Evolutionary conservation across 75 land plant species (phyloP).

Genomic region (Sequoiadendron giganteum): DNA sequence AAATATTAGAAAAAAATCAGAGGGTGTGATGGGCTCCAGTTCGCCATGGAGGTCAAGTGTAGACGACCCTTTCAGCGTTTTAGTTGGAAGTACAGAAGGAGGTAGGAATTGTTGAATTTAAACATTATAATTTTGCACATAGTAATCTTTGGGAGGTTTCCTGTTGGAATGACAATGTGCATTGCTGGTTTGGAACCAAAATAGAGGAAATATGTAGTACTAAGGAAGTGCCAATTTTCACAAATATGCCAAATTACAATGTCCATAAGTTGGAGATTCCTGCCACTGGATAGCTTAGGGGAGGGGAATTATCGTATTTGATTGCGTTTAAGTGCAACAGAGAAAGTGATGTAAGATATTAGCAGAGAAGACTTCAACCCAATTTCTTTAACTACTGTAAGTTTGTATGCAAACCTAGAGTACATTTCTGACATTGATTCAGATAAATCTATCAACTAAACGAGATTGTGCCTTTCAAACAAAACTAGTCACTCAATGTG

Average conservation of each 20-base stretch:
- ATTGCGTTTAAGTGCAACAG: not conserved
- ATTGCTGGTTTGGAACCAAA: too few species aligned
- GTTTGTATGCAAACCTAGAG: too few species aligned
- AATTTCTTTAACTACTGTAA: too few species aligned
- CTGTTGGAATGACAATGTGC: not conserved
- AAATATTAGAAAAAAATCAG: not conserved
- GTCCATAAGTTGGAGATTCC: not conserved
- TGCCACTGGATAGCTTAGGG: not conserved
- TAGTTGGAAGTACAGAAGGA: conserved; percentile 65
- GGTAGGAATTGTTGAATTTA: conserved; percentile 25
- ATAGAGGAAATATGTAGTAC: not conserved
- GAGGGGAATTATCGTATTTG: not conserved
- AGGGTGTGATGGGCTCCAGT: not conserved
- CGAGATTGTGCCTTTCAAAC: too few species aligned
- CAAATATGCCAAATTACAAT: too few species aligned
- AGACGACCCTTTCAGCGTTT: conserved; percentile 33
- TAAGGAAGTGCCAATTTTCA: not conserved
- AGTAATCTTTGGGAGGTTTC: not conserved
- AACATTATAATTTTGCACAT: not conserved
- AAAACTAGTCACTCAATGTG: too few species aligned
- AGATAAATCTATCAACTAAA: too few species aligned
- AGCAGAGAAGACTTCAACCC: too few species aligned
- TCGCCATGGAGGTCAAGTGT: conserved; percentile 34
- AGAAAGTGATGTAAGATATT: too few species aligned
- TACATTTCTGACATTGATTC: too few species aligned